Conservation (phyloP, 2,329 filamentous ascomycete genomes). For the Epichloe gansuensis region DNA sequence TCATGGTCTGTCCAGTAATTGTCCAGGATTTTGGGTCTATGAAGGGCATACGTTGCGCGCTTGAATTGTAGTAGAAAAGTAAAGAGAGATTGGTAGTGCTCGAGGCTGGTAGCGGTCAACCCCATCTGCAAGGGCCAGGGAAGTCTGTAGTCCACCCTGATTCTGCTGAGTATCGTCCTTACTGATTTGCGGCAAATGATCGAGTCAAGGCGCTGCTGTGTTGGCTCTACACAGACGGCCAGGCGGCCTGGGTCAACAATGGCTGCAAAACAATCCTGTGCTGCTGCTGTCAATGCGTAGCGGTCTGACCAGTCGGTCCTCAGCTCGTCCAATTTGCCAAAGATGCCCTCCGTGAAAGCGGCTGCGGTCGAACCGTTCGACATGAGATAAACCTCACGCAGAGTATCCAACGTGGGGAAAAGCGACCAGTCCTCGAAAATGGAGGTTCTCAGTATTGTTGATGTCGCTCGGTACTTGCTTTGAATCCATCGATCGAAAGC, state of each 20-base stretch:
- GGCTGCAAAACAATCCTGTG: slow-evolving; percentile 56
- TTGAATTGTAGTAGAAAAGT: slow-evolving; percentile 68
- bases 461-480: slow-evolving; percentile 59
- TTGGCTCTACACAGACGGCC: slow-evolving; percentile 39
- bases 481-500: slow-evolving; percentile 68
- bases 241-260: slow-evolving; percentile 50
- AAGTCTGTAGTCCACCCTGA: slow-evolving; percentile 59
- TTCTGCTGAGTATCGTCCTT: slow-evolving; percentile 38
- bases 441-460: slow-evolving; percentile 49
- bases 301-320: slow-evolving; percentile 62
- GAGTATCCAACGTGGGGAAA: slow-evolving; percentile 47
- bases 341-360: slow-evolving; percentile 55
- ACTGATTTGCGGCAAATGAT: slow-evolving; percentile 45
- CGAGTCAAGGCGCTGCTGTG: slow-evolving; percentile 27
- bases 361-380: slow-evolving; percentile 59
- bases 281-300: slow-evolving; percentile 67
- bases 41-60: slow-evolving; percentile 56
- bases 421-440: slow-evolving; percentile 62
- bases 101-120: slow-evolving; percentile 51
- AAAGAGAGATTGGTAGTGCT: slow-evolving; percentile 59
- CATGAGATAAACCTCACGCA: slow-evolving; percentile 67
- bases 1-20: slow-evolving; percentile 26
- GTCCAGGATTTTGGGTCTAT: slow-evolving; percentile 36
- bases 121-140: slow-evolving; percentile 60
- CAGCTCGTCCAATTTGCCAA: slow-evolving; percentile 57